Evolutionary conservation across 2,329 filamentous ascomycete species (phyloP).

Genomic region (Cyphellophora europaea): DNA sequence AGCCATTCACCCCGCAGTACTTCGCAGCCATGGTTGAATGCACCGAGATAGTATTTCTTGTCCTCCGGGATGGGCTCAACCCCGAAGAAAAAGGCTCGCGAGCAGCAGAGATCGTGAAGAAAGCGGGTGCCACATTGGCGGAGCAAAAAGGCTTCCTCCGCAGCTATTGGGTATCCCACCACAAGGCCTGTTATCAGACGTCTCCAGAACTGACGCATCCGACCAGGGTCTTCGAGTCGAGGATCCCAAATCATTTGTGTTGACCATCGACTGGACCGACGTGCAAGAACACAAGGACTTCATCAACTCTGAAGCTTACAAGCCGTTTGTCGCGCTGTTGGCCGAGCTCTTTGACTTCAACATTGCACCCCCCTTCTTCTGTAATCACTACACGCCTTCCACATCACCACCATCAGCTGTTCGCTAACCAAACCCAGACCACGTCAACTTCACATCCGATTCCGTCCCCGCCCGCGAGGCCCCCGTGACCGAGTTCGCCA

Average conservation of each 20-base stretch:
- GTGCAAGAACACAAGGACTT: conserved; percentile 4
- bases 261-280: conserved; percentile 3
- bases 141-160: conserved; percentile 2
- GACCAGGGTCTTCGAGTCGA: not conserved
- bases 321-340: not conserved
- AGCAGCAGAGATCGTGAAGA: not conserved
- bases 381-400: not conserved
- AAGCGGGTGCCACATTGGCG: conserved; percentile 1
- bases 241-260: not conserved
- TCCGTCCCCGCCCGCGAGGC: not conserved
- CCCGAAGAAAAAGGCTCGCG: not conserved
- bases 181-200: not conserved
- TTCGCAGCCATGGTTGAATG: not conserved
- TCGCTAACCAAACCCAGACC: not conserved
- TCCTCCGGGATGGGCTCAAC: conserved; percentile 1
- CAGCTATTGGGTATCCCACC: conserved; percentile 3
- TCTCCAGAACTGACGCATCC: not conserved
- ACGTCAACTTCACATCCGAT: conserved; percentile 4
- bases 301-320: conserved; percentile 1
- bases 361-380: conserved; percentile 1
- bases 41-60: conserved; percentile 4
- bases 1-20: not conserved
- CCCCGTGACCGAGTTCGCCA: conserved; percentile 3
- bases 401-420: not conserved
- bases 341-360: conserved; percentile 3